Evolutionary conservation across 768 basidiomycete species (phyloP).

Genomic region (Rhodotorula graminis): DNA sequence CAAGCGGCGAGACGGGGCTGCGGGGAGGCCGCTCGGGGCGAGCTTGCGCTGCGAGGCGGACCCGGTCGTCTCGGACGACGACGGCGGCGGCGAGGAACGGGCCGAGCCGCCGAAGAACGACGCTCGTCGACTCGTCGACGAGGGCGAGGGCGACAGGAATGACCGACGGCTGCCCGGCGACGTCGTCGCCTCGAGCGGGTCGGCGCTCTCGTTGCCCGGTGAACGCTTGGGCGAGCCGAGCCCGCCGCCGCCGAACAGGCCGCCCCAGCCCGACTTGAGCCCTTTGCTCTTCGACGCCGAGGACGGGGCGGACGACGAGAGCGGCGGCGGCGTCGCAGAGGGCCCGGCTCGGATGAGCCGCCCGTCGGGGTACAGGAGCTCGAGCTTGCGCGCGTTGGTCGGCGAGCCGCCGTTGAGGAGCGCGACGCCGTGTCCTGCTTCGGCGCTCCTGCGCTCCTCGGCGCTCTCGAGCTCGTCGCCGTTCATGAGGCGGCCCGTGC

Average conservation of each 20-base stretch:
- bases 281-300: background rate
- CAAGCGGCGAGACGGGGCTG: background rate
- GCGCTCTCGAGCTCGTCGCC: background rate
- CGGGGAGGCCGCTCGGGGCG: background rate
- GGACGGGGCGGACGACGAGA: background rate
- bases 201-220: background rate
- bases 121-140: background rate
- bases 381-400: background rate
- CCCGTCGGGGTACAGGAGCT: background rate
- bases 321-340: background rate
- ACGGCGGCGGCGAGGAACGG: background rate
- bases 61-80: background rate
- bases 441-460: background rate
- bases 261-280: constrained; percentile 14
- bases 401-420: background rate
- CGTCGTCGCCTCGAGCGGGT: background rate
- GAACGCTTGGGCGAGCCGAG: background rate
- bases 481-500: background rate
- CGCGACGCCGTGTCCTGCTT: background rate
- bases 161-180: background rate
- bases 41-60: background rate
- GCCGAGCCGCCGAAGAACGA: background rate
- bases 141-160: background rate
- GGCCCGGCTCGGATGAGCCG: background rate
- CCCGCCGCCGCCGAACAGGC: constrained; percentile 11